Conservation (phyloP, 108 stramenopile species). For the Fistulifera solaris region DNA sequence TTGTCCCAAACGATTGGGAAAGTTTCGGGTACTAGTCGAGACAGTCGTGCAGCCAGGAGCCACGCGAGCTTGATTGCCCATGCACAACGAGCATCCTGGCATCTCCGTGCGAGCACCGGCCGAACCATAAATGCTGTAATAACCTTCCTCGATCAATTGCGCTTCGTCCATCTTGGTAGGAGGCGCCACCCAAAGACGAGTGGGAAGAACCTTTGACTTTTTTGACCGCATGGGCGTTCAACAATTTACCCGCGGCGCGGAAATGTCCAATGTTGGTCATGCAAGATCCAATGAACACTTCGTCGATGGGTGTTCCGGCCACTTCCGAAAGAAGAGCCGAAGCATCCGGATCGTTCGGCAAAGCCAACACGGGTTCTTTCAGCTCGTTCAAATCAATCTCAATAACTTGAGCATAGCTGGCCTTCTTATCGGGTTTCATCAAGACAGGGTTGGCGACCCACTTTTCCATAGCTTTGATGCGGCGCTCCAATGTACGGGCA, state of each 20-base stretch:
- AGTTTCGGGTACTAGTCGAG: conserved; percentile 91
- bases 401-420: conserved; percentile 86
- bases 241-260: conserved; percentile 92
- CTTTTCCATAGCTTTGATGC: conserved; percentile 92
- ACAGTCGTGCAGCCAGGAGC: conserved; percentile 86
- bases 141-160: conserved; percentile 91
- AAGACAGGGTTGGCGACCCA: conserved; percentile 83
- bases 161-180: conserved; percentile 97
- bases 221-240: conserved; percentile 32
- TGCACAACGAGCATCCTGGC: conserved; percentile 95
- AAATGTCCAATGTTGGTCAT: conserved; percentile 98
- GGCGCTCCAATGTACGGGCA: conserved; percentile 84
- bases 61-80: conserved; percentile 97
- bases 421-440: conserved; percentile 84
- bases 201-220: conserved; percentile 57
- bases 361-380: conserved; percentile 89
- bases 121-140: conserved; percentile 90
- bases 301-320: conserved; percentile 84
- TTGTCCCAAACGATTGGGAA: conserved; percentile 95
- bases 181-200: conserved; percentile 89
- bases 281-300: conserved; percentile 94
- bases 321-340: conserved; percentile 78
- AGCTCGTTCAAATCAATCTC: conserved; percentile 90
- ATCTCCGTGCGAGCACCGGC: conserved; percentile 92
- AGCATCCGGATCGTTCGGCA: conserved; percentile 95